Evolutionary conservation across 345 rosid species (phyloP), one percentile per base, ranked within the genome.

Genomic region (Syzygium jambos): DNA sequence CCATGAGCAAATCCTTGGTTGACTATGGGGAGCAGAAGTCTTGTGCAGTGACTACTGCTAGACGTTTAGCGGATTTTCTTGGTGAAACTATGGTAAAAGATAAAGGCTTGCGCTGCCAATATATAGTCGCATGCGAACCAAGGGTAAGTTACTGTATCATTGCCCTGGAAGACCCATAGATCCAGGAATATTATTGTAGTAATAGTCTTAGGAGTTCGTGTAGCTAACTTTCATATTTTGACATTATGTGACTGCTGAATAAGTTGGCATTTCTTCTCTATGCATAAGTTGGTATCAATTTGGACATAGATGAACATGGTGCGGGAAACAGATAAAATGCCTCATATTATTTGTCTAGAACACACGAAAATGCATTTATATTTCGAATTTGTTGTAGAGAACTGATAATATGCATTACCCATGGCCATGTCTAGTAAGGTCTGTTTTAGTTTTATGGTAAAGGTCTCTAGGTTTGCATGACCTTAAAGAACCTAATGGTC

Each of bases 1-100:
- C 99, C 90, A 96, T 97, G 99, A 97, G 99, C 96, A 97, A 95
- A 91, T 96, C 99, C 49, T 91, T 97, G 90, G 95, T 92, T n/a
- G 99, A 97, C 78, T 97, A 97, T 88, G 99, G 99, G 87, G 93
- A 91, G 61, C 99, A 97, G 87, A 97, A 96, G 92, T 97, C 99
- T 86, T 97, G 99, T 95, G 98, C 99, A 86, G 98, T 97, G 90
- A 97, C 99, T 86, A 97, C 99, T 57, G 99, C 99, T 85, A 95
- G 91, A 88, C 99, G 99, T 85, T 94, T 97, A 86, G 95, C 99
- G 88, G 93, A 97, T 89, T 97, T 97, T 94, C 98, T 97, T 57
- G 99, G 98, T 92, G 96, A 94, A 87, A 27, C 98, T 86, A 96
- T 96, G 97, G 98, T 97, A 89, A 97, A 97, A 92, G 98, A 97